Conservation (phyloP, 139 green algal species). For the Closterium sp. region DNA sequence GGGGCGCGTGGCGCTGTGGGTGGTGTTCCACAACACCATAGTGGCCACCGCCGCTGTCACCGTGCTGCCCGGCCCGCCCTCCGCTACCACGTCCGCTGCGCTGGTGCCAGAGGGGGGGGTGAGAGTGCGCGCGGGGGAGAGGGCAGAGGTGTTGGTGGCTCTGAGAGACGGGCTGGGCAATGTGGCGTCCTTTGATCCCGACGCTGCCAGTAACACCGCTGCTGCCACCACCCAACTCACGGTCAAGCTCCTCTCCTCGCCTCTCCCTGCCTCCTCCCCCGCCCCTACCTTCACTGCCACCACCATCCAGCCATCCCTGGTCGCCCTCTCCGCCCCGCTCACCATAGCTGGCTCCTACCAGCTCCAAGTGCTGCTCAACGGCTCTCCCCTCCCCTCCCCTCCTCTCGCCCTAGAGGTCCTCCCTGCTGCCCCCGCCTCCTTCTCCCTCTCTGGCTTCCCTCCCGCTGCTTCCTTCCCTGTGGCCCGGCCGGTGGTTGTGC, state of each 20-base stretch:
- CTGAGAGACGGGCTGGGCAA: background rate
- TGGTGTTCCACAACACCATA: constrained; percentile 5
- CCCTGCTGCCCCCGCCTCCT: background rate
- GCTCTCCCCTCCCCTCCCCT: background rate
- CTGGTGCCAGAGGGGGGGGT: background rate
- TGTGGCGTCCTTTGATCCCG: background rate
- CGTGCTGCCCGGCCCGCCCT: background rate
- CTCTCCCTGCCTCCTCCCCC: background rate
- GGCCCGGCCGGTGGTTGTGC: background rate
- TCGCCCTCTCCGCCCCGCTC: background rate
- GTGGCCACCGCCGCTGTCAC: background rate
- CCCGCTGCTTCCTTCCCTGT: background rate
- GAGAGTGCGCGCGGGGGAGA: background rate
- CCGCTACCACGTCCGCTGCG: background rate
- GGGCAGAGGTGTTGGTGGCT: background rate
- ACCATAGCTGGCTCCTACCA: background rate
- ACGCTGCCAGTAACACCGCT: background rate
- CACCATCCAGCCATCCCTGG: background rate
- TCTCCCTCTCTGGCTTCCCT: background rate
- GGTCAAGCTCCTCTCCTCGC: background rate
- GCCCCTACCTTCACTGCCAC: background rate
- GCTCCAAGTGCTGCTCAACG: background rate
- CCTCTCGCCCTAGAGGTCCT: background rate
- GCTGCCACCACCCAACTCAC: background rate
- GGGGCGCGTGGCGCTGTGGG: background rate